Evolutionary conservation across 2,329 filamentous ascomycete species (phyloP), one percentile per base, ranked within the genome.

Genomic region (Scolecobasidium constrictum): DNA sequence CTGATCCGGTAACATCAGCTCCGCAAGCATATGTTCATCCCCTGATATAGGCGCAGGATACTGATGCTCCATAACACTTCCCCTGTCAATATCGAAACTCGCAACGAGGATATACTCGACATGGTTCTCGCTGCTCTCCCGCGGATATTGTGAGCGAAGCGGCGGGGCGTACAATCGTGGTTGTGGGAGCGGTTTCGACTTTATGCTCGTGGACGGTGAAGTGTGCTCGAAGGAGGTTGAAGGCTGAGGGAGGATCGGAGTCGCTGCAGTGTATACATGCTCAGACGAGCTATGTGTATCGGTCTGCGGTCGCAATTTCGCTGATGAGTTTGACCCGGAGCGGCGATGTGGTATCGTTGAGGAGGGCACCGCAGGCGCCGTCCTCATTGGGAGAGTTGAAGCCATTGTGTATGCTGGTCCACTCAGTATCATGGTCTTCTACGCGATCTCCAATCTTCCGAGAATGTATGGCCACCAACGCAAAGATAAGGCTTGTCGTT

Each of bases 71-170:
- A 98, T 96, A 53, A 95, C 80, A 37, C 90, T 90, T 3, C 92
- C 92, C 42, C 86, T 80, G 61, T 96, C 90, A 54, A 96, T 94
- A 62, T 96, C 87, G 64, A 98, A 98, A 2, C 87, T 94, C 3
- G 92, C 92, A 43, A 98, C 92, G 42, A 98, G 71, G 42, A 98
- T 96, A 58, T 96, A 98, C 60, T 98, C 92, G 64, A 98, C 92
- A 81, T 98, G 92, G 55, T 92, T 93, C 60, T 96, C 66, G 44
- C 61, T 53, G 39, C 61, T 61, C 47, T 66, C 58, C 40, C 60
- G 53, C 16, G 68, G 68, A 48, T 72, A 72, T 48, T 72, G 69
- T 28, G 67, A 66, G 44, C 63, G 64, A 47, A 46, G 34, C 18
- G 19, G 42, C 37, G 37, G 37, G 37, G 12, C 37, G 13, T 39